Percentiles rank a stretch among this genome's conserved stretches.
Evolutionary conservation across 2,329 filamentous ascomycete genomes (phyloP).

Genomic region (Aspergillus alliaceus): DNA sequence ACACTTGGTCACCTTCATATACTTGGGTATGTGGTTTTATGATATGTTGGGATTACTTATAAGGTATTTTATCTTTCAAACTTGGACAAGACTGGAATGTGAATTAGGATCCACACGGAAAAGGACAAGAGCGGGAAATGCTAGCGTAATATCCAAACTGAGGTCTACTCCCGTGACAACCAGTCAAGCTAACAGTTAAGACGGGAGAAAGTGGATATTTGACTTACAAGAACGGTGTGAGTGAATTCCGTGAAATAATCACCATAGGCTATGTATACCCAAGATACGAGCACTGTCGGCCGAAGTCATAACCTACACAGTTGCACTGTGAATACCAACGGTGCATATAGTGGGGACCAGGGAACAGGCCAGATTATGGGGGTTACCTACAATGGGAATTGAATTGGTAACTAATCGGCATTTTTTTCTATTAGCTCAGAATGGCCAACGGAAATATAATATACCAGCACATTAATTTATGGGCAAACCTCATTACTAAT

Average conservation of each 20-base stretch:
- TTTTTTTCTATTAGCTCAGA: no score
- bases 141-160: not conserved
- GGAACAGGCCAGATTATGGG: not conserved
- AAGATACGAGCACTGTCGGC: not conserved
- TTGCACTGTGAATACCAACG: not conserved
- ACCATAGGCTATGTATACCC: not conserved
- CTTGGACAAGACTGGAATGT: no score
- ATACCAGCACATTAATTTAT: no score
- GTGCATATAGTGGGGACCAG: not conserved
- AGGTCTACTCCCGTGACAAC: not conserved
- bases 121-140: not conserved
- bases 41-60: no score
- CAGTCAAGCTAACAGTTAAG: not conserved
- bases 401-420: no score
- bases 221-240: not conserved
- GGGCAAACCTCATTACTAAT: no score
- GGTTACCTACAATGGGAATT: not conserved
- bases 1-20: no score
- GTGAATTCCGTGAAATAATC: not conserved
- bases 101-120: not conserved
- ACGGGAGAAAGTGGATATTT: not conserved
- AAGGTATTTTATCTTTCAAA: no score
- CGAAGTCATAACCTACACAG: not conserved
- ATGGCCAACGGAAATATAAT: no score
- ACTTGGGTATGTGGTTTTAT: no score